These are phyloP conservation scores for Lolium rigidum DNA, from an alignment of 176 grass and related monocot species.

Conservation along the genomic window DNA sequence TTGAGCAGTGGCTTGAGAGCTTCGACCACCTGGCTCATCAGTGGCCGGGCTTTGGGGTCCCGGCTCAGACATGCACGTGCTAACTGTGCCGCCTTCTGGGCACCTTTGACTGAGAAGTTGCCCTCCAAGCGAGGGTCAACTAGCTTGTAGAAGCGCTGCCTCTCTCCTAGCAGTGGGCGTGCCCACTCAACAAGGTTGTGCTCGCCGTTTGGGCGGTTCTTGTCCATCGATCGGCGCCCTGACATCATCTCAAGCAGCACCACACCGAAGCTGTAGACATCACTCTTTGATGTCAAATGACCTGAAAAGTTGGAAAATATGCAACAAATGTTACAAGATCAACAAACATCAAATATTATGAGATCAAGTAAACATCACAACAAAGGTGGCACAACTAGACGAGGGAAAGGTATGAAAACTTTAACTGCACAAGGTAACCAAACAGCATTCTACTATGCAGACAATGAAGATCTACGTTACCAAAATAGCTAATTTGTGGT, in stretches of 20 bases:
- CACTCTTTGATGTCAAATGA: conserved; percentile 92
- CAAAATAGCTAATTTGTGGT: not conserved
- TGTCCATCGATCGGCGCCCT: conserved; percentile 82
- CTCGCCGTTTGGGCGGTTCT: conserved; percentile 77
- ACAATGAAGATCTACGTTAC: not conserved
- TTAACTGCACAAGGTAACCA: not conserved
- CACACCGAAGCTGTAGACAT: conserved; percentile 82
- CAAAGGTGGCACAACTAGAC: not conserved
- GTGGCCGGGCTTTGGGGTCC: conserved; percentile 69
- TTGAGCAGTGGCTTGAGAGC: conserved; percentile 68
- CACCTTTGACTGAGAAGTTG: conserved; percentile 80
- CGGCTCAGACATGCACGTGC: conserved; percentile 73
- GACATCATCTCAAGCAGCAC: conserved; percentile 93
- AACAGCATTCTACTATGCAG: not conserved
- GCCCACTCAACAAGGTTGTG: conserved; percentile 91
- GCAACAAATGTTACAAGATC: not conserved
- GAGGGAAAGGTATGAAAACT: not conserved
- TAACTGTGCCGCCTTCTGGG: conserved; percentile 73
- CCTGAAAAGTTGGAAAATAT: conserved; percentile 45
- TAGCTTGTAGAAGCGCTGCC: conserved; percentile 76
- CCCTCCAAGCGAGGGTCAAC: conserved; percentile 78
- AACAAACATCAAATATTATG: conserved; percentile 5
- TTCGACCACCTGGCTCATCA: conserved; percentile 85
- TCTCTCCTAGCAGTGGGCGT: conserved; percentile 69
- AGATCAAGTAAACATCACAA: not conserved